Conservation (phyloP, 2,329 filamentous ascomycete species). For the Trichoderma oligosporum region DNA sequence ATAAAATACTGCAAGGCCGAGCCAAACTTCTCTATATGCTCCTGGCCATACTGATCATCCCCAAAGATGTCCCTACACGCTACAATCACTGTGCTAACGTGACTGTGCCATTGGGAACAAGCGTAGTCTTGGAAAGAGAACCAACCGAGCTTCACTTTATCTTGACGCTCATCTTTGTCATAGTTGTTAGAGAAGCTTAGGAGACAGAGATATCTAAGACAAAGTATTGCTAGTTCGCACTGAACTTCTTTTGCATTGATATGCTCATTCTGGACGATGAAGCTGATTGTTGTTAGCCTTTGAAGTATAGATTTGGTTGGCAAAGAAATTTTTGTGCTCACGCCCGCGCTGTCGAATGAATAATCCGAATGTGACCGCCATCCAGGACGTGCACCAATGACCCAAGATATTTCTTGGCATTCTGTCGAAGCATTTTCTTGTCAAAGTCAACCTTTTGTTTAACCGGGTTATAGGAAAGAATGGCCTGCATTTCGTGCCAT, state of each 20-base stretch:
- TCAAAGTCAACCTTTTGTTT: neutral
- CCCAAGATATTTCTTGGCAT: neutral
- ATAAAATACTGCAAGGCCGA: neutral
- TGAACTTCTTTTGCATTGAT: neutral
- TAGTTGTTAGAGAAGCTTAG: neutral
- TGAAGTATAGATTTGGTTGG: no score
- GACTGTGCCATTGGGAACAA: slow-evolving; percentile 9
- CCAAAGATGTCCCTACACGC: neutral
- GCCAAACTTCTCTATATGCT: neutral
- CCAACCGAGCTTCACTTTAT: neutral
- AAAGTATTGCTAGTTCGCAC: neutral
- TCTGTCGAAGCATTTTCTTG: slow-evolving; percentile 3
- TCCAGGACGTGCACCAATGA: neutral
- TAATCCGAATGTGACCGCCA: neutral
- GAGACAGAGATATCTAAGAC: neutral
- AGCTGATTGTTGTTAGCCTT: neutral
- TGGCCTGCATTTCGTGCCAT: slow-evolving; percentile 8
- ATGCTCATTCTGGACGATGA: neutral
- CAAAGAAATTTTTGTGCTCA: neutral
- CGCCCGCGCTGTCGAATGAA: slow-evolving; percentile 3
- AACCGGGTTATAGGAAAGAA: neutral
- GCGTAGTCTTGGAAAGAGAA: slow-evolving; percentile 9
- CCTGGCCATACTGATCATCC: no score
- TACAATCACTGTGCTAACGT: neutral
- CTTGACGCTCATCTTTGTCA: neutral